Conservation (phyloP, 2,329 filamentous ascomycete species). For the Alternaria conjuncta region DNA sequence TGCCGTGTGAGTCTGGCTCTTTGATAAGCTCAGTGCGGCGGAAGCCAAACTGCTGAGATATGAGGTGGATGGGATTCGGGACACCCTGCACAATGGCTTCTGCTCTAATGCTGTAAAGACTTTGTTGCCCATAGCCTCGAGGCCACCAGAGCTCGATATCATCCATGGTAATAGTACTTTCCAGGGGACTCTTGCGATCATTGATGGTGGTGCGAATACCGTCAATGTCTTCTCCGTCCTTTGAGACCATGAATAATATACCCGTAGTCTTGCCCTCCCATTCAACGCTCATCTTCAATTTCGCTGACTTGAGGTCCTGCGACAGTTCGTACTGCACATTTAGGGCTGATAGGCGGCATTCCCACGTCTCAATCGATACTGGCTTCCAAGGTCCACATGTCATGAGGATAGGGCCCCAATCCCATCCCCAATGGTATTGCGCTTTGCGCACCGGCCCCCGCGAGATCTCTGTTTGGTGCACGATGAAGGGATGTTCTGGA, state of each 20-base stretch:
- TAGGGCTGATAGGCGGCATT: conserved; percentile 69
- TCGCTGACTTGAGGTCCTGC: conserved; percentile 3
- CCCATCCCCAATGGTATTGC: conserved; percentile 59
- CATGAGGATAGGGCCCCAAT: conserved; percentile 57
- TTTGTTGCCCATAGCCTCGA: conserved; percentile 75
- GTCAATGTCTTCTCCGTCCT: not conserved
- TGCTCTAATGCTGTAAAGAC: conserved; percentile 66
- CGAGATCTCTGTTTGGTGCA: conserved; percentile 52
- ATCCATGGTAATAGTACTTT: conserved; percentile 48
- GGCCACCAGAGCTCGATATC: conserved; percentile 78
- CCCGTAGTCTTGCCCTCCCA: not conserved
- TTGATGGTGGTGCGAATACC: not conserved
- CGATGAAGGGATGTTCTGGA: conserved; percentile 59
- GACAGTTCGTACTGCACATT: conserved; percentile 65
- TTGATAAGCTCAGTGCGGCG: conserved; percentile 62
- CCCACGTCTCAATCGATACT: conserved; percentile 73
- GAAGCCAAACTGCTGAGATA: conserved; percentile 57
- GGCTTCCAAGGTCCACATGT: conserved; percentile 68
- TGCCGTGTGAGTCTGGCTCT: conserved; percentile 64
- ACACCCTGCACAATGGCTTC: not conserved
- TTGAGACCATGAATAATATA: not conserved
- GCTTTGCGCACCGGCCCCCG: conserved; percentile 61
- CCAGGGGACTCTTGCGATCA: conserved; percentile 40
- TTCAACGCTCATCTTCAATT: not conserved
- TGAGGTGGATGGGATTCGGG: not conserved